phyloP scores from a whole-genome alignment of 805 yeast genomes.

The Kazachstania bromeliacearum region DNA sequence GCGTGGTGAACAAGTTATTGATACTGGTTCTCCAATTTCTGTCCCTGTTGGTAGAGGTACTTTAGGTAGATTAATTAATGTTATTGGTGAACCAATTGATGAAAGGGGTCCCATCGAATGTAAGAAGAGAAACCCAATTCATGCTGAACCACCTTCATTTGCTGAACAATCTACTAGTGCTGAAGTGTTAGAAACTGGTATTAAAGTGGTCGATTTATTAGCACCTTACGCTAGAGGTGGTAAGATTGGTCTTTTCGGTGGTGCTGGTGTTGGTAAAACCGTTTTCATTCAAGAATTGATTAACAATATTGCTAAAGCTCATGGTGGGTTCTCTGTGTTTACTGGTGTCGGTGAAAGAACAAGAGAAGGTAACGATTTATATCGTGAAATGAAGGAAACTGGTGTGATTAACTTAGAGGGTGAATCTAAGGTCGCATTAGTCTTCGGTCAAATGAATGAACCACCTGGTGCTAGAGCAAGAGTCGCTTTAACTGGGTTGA shows the following conservation, averaged over 20 bases:
- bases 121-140: constrained; percentile 93
- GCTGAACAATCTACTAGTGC: constrained; percentile 96
- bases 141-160: constrained; percentile 94
- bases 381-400: constrained; percentile 99
- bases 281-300: constrained; percentile 98
- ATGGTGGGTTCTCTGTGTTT: constrained; percentile 99
- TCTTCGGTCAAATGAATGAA: constrained; percentile 99
- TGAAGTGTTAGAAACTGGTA: constrained; percentile 98
- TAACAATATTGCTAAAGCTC: constrained; percentile 99
- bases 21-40: constrained; percentile 97
- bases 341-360: constrained; percentile 99
- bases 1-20: constrained; percentile 86
- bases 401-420: constrained; percentile 99
- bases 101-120: constrained; percentile 98
- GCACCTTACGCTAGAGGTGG: constrained; percentile 99
- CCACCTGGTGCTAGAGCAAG: constrained; percentile 99
- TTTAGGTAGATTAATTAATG: constrained; percentile 97
- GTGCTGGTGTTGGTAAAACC: constrained; percentile 99
- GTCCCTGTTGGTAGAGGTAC: constrained; percentile 99
- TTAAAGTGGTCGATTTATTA: constrained; percentile 96
- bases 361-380: constrained; percentile 99
- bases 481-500: constrained; percentile 98
- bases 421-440: constrained; percentile 98
- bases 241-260: constrained; percentile 99
- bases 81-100: constrained; percentile 98